Evolutionary conservation across 1,139 yeast species (phyloP).

Genomic region (Pichia inconspicua): DNA sequence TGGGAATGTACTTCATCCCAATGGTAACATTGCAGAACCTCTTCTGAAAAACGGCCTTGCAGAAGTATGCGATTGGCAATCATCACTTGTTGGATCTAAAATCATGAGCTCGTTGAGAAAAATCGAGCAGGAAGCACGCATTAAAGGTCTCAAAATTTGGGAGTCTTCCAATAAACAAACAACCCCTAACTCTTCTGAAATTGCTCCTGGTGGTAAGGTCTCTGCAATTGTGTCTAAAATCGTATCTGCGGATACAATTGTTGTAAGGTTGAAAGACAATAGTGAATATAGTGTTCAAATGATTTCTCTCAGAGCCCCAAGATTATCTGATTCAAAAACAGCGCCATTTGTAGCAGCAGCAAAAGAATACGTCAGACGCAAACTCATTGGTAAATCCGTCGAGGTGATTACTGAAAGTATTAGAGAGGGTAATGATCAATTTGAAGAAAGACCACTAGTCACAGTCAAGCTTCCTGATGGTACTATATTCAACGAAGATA

Average conservation of each 20-base stretch:
- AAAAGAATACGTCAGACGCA: slow-evolving; percentile 62
- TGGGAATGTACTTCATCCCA: slow-evolving; percentile 52
- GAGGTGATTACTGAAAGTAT: slow-evolving; percentile 54
- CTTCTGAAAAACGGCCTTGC: slow-evolving; percentile 65
- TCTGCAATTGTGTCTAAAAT: slow-evolving; percentile 53
- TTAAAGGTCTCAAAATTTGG: slow-evolving; percentile 57
- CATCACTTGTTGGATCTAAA: slow-evolving; percentile 58
- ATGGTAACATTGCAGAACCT: slow-evolving; percentile 68
- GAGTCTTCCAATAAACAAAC: slow-evolving; percentile 30
- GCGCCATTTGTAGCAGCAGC: slow-evolving; percentile 59
- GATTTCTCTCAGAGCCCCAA: slow-evolving; percentile 68
- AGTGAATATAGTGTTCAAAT: slow-evolving; percentile 58
- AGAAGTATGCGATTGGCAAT: slow-evolving; percentile 77
- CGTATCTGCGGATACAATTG: slow-evolving; percentile 62
- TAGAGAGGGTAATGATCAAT: slow-evolving; percentile 56
- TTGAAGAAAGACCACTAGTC: slow-evolving; percentile 61
- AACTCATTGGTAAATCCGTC: slow-evolving; percentile 63
- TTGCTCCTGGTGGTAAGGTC: slow-evolving; percentile 39
- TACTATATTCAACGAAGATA: slow-evolving; percentile 51
- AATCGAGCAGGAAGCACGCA: slow-evolving; percentile 63
- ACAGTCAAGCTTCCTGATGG: slow-evolving; percentile 41
- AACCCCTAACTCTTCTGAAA: slow-evolving; percentile 12
- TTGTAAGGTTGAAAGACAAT: slow-evolving; percentile 40
- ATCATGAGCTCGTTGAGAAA: slow-evolving; percentile 55
- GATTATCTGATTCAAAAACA: slow-evolving; percentile 50